phyloP scores from a whole-genome alignment of 257 asterid species.

The Coffea canephora region DNA sequence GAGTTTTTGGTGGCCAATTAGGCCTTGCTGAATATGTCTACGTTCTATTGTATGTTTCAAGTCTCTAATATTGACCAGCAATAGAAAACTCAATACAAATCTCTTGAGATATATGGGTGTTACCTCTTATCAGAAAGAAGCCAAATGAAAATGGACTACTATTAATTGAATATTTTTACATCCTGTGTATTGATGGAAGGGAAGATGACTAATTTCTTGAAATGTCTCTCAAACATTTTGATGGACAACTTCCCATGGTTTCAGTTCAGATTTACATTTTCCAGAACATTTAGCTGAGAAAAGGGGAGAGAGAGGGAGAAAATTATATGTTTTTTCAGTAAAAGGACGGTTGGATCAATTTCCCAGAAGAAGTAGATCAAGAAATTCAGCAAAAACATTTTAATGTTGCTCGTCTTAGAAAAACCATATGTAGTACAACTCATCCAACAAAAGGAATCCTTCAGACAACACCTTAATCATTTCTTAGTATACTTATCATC shows the following conservation, averaged over 20 bases:
- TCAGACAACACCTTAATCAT: conserved; percentile 1
- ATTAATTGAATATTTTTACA: neutral
- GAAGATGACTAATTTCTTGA: conserved; percentile 1
- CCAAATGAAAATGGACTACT: neutral
- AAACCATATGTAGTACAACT: conserved; percentile 11
- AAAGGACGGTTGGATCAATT: conserved; percentile 27
- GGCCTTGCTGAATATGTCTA: neutral
- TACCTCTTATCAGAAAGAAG: neutral
- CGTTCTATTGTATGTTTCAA: neutral
- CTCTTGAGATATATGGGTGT: neutral
- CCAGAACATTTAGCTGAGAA: neutral
- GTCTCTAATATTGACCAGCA: neutral
- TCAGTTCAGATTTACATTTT: conserved; percentile 11
- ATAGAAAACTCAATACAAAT: neutral
- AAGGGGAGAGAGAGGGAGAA: neutral
- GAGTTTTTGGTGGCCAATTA: neutral
- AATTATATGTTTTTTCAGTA: conserved; percentile 34
- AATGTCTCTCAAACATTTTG: neutral
- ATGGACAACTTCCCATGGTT: conserved; percentile 11
- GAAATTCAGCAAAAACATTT: conserved; percentile 32
- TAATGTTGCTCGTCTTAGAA: conserved; percentile 19
- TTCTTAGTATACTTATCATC: neutral
- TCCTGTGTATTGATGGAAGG: neutral
- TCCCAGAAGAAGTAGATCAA: conserved; percentile 21
- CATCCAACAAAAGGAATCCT: conserved; percentile 24